These are phyloP conservation scores for Suhomyces sp. DNA, from an alignment of 805 yeast species.

Conservation along the genomic window DNA sequence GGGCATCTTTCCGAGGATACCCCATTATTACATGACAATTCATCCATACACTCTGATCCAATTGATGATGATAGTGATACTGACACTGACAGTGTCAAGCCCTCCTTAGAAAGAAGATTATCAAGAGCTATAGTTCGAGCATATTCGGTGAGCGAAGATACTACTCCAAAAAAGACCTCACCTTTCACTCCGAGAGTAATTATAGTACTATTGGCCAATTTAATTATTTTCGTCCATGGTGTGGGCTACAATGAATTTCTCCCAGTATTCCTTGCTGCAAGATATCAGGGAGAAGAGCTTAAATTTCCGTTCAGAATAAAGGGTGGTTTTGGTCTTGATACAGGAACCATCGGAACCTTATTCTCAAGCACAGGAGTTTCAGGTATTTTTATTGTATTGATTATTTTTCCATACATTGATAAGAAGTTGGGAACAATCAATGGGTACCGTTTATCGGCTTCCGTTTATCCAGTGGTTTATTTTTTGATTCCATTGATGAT, in stretches of 20 bases:
- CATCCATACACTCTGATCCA: too few species aligned
- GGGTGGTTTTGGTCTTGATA: constrained; percentile 38
- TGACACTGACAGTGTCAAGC: too few species aligned
- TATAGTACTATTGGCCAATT: constrained; percentile 32
- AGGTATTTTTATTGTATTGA: constrained; percentile 32
- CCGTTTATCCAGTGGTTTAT: constrained; percentile 34
- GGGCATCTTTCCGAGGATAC: too few species aligned
- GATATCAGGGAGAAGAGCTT: constrained; percentile 24
- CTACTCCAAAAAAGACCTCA: too few species aligned
- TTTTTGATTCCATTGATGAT: constrained; percentile 29
- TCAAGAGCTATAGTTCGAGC: too few species aligned
- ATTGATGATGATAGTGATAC: too few species aligned
- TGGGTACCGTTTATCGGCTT: constrained; percentile 32
- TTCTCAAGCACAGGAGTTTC: constrained; percentile 37
- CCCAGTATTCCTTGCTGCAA: constrained; percentile 37
- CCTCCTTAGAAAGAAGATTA: too few species aligned
- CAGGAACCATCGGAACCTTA: constrained; percentile 33
- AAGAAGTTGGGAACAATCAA: constrained; percentile 29
- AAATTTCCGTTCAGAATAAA: constrained; percentile 34
- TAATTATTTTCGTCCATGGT: constrained; percentile 33
- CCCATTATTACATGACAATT: too few species aligned
- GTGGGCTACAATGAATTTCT: constrained; percentile 36
- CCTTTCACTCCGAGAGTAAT: constrained; percentile 33
- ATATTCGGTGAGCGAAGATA: too few species aligned
- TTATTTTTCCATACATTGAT: constrained; percentile 35